phyloP scores from a whole-genome alignment of 371 early-diverging fungal genomes.

The Apophysomyces ossiformis region DNA sequence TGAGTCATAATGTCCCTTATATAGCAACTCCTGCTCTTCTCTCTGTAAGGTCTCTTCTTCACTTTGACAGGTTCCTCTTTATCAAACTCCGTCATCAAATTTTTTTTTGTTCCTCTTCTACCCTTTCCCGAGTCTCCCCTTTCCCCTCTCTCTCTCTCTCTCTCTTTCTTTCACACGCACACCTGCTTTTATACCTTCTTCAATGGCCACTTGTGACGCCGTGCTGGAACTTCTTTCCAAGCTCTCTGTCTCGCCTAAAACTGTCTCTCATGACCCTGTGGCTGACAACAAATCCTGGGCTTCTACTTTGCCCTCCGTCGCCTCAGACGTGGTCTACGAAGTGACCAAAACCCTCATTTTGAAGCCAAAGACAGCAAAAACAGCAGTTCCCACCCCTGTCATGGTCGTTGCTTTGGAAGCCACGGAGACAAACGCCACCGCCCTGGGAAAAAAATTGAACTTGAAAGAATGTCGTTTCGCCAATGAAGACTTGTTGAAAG shows the following conservation, averaged over 20 bases:
- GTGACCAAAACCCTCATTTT: constrained; percentile 70
- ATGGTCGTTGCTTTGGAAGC: constrained; percentile 64
- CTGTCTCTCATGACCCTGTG: constrained; percentile 59
- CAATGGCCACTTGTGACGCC: constrained; percentile 38
- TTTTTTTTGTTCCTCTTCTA: not conserved
- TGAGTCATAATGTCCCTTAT: no score
- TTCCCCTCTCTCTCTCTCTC: not conserved
- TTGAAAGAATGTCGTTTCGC: constrained; percentile 76
- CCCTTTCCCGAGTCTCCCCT: not conserved
- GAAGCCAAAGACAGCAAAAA: constrained; percentile 77
- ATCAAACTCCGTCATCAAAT: constrained; percentile 8
- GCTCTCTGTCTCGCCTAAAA: constrained; percentile 47
- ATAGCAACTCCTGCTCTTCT: no score
- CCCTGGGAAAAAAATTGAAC: constrained; percentile 61
- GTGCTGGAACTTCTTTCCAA: constrained; percentile 44
- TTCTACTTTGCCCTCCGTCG: constrained; percentile 38
- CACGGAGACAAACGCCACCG: constrained; percentile 57
- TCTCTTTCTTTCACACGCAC: constrained; percentile 4
- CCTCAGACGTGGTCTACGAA: constrained; percentile 26
- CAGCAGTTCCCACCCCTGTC: constrained; percentile 65
- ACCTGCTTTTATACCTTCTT: not conserved
- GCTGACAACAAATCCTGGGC: constrained; percentile 62
- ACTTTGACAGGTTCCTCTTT: not conserved
- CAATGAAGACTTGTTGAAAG: constrained; percentile 61
- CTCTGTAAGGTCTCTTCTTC: not conserved